phyloP scores from a whole-genome alignment of 2,329 filamentous ascomycete genomes.

The Botrytis tulipae region DNA sequence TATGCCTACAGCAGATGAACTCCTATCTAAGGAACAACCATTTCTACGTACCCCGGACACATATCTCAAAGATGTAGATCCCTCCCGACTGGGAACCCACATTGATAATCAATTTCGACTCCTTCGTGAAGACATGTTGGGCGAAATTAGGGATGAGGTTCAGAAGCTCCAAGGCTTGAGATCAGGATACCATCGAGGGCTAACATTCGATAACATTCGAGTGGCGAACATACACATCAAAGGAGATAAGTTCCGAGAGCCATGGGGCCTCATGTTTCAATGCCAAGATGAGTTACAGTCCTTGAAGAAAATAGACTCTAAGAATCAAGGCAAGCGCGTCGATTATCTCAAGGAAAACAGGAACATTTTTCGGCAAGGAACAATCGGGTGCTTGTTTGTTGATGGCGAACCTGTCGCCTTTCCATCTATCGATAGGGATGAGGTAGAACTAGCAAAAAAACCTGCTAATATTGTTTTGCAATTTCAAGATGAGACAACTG shows the following conservation, averaged over 20 bases:
- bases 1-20: constrained; percentile 64
- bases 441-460: constrained; percentile 43
- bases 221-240: constrained; percentile 26
- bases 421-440: constrained; percentile 54
- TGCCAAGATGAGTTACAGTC: constrained; percentile 46
- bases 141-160: constrained; percentile 61
- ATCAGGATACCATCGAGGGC: constrained; percentile 43
- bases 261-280: constrained; percentile 44
- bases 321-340: constrained; percentile 39
- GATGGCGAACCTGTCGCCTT: constrained; percentile 57
- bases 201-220: constrained; percentile 39
- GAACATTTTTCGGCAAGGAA: constrained; percentile 56
- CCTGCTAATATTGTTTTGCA: constrained; percentile 52
- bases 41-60: constrained; percentile 54
- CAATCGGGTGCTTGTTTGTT: constrained; percentile 60
- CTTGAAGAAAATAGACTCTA: constrained; percentile 37
- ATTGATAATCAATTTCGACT: constrained; percentile 72
- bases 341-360: constrained; percentile 48
- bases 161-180: constrained; percentile 51
- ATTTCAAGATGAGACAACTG: constrained; percentile 47
- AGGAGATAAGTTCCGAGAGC: constrained; percentile 31
- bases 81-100: constrained; percentile 48
- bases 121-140: constrained; percentile 68
- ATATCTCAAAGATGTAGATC: constrained; percentile 45
- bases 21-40: constrained; percentile 50